A percentile compares a stretch with the other conserved stretches of the same genome.
These are phyloP conservation scores for Jimgerdemannia lactiflua DNA, from an alignment of 192 early-diverging fungal genomes.

Conservation along the genomic window DNA sequence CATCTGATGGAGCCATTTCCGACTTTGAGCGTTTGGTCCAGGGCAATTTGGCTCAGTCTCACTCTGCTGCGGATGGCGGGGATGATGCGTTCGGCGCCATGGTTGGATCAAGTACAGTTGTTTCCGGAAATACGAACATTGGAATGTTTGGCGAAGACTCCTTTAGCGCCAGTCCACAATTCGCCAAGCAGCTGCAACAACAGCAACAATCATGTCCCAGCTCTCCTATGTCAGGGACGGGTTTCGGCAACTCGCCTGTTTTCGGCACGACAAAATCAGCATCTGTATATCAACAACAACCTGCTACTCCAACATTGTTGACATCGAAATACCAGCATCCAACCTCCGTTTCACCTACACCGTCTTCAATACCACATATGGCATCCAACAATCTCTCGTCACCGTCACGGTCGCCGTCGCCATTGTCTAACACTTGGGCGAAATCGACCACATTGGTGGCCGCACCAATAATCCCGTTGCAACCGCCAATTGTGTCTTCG, in stretches of 20 bases:
- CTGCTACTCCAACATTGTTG: neutral
- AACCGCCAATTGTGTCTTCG: neutral
- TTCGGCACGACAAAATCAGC: neutral
- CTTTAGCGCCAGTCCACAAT: neutral
- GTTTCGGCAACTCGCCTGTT: neutral
- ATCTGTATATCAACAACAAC: neutral
- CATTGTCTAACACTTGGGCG: neutral
- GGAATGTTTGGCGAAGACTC: neutral
- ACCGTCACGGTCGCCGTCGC: neutral
- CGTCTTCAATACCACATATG: neutral
- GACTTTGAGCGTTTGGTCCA: constrained; percentile 36
- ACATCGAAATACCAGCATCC: neutral
- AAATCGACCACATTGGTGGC: neutral
- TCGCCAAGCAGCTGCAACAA: neutral
- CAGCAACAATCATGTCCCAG: neutral
- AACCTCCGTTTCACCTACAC: neutral
- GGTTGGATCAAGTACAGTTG: neutral
- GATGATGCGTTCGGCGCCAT: neutral
- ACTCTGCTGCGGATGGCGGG: neutral
- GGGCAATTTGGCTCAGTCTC: neutral
- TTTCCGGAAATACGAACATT: neutral
- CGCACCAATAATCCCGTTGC: neutral
- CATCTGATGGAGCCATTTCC: constrained; percentile 18
- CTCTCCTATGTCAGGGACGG: neutral
- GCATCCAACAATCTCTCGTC: neutral